Evolutionary conservation across 352 stramenopile genomes (phyloP), one percentile per base, ranked within the genome.

Genomic region (Pythium myriotylum): DNA sequence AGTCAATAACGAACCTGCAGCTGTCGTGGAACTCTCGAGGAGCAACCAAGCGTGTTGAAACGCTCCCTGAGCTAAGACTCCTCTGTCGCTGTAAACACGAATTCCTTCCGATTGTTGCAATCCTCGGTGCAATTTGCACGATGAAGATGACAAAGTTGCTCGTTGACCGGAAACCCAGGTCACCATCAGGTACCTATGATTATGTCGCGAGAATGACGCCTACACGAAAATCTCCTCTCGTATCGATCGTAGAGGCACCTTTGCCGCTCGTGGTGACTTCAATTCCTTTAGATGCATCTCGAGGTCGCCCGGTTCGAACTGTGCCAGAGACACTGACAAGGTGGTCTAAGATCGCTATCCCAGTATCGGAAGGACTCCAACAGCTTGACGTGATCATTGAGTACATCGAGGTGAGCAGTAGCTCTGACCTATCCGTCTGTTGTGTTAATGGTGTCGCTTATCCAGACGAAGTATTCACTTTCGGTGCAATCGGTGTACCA

Each of bases 261-360:
- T 8, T 22, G 22, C 54, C 62, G 17, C 51, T 69, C 9, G 14
- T 55, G 1, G 29, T 52, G 16, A 37, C 27, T 0, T 84, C 70
- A 5, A 63, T 79, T 26, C 35, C 64, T 7, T 19, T 67, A 3
- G 75, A 84, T 24, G 42, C 29, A 17, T 80, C 73, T 1, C 54
- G 75, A 41, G 75, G 64, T 4, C 51, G 56, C 0, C 43, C 64
- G 0, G 42, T 84, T 20, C 67, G 71, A 29, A 45, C 59, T 0
- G 52, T 73, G n/a, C 72, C 71, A 13, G 70, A 78, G 1, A 19
- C 63, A n/a, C 67, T 72, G 13, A 74, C 73, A 8, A 54, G 50
- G 12, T 81, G 72, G 75, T 73, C 56, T 24, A 77, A 76, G 40
- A 58, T 84, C 17, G 43, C 26, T 5, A 24, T 81, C 1, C 73